Base-by-base conservation (phyloP, 2,329 filamentous ascomycete species). In the Didymella glomerata region DNA sequence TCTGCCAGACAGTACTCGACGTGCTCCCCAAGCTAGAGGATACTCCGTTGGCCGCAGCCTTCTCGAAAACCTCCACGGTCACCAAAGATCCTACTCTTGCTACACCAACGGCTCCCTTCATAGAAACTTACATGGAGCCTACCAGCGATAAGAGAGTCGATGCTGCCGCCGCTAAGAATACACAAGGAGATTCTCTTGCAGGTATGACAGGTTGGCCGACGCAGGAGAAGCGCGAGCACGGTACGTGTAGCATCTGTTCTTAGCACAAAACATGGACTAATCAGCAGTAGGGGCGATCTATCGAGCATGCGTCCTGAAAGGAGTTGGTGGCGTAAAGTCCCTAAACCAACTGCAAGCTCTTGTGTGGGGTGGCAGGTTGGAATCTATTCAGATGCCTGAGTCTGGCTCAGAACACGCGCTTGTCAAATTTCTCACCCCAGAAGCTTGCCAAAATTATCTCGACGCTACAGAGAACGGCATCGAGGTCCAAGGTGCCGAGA, bases 291-390 rank as follows among this genome's bases (percentile, higher is more conserved):
- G 54, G 32, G 58, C 69, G 22, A 54, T 60, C 22, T 57, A 60
- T 36, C 74, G 73, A 30, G 65, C 68, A 1, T 74, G 68, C 24
- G 53, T 72, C 1, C 63, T 77, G 5, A 74, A 70, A 46, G 68
- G 69, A 1, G 60, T 76, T 18, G 50, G 62, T 2, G 58, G 58
- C 1, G 11, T 70, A 16, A 66, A 60, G 18, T 71, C 54, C 42
- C 61, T 76, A 52, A 67, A 72, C 48, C 40, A 72, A 30, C 52
- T 77, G 4, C 75, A 77, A 54, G 65, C 72, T 38, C 61, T 77
- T 5, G 72, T 79, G 7, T 79, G 76, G 76, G 75, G 76, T 32
- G 77, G 77, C 28, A 66, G 61, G 18, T 53, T 79, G 14, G 75
- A 78, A 55, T 66, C 64, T 3, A 64, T 79, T 5, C 57, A 58